phyloP scores from a whole-genome alignment of 257 asterid genomes.

The Cruciata laevipes region DNA sequence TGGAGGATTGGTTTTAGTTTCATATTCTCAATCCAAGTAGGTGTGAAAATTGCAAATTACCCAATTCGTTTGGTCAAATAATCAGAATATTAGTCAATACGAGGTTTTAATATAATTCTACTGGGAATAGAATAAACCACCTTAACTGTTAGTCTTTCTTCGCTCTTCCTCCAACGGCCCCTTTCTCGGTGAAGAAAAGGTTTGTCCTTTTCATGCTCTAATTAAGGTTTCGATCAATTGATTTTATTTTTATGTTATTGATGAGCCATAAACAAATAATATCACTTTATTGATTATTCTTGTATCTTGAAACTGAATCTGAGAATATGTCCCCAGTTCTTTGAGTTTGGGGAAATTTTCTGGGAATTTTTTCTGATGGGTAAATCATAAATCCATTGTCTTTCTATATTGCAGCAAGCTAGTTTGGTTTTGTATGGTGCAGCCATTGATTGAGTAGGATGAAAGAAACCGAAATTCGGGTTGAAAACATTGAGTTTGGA shows the following conservation, averaged over 20 bases:
- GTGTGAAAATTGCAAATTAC: background rate
- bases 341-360: background rate
- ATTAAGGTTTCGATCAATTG: background rate
- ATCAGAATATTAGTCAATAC: background rate
- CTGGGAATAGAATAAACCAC: background rate
- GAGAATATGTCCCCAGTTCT: background rate
- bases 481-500: conserved; percentile 22
- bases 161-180: background rate
- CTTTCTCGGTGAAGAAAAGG: background rate
- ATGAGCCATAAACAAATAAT: background rate
- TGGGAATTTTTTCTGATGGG: background rate
- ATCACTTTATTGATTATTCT: background rate
- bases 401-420: background rate
- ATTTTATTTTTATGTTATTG: no score
- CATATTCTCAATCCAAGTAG: conserved; percentile 1
- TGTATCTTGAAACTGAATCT: background rate
- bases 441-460: background rate
- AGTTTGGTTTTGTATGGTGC: background rate
- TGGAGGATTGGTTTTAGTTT: background rate
- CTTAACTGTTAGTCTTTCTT: background rate
- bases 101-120: no score
- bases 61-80: background rate
- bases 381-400: background rate
- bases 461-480: background rate
- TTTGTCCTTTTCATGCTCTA: background rate